Percentiles rank a stretch among this genome's conserved stretches.
Conservation (phyloP, 805 yeast genomes). For the Wickerhamiella australiensis region DNA sequence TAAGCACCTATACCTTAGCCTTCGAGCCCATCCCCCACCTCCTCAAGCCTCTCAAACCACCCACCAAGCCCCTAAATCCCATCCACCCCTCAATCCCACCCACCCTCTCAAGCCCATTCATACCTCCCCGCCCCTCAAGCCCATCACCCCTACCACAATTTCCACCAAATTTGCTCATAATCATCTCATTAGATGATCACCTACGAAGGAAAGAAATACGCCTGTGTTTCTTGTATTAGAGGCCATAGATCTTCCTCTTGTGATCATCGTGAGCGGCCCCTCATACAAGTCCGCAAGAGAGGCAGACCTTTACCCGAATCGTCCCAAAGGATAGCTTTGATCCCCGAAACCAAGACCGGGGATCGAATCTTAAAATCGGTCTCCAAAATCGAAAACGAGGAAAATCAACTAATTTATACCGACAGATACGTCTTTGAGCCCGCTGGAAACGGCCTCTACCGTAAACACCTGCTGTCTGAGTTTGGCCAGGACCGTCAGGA, state of each 20-base stretch:
- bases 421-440: conserved; percentile 25
- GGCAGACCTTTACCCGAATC: conserved; percentile 69
- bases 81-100: no score
- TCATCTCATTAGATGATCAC: conserved; percentile 12
- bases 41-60: no score
- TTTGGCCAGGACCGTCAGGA: not conserved
- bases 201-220: conserved; percentile 19
- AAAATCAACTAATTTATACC: conserved; percentile 18
- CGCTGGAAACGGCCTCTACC: conserved; percentile 27
- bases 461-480: conserved; percentile 14
- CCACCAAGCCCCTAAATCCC: no score
- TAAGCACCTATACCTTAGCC: no score
- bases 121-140: no score
- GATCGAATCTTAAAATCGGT: not conserved
- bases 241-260: conserved; percentile 89
- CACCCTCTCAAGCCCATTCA: no score
- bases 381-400: conserved; percentile 11
- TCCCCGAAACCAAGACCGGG: not conserved
- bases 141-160: no score
- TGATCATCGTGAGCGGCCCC: conserved; percentile 63
- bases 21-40: no score
- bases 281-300: conserved; percentile 76
- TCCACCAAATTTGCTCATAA: not conserved
- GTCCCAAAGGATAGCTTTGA: conserved; percentile 42
- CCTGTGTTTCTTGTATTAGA: conserved; percentile 49